phyloP scores from a whole-genome alignment of 306 rosid species.

The Sesbania bispinosa region DNA sequence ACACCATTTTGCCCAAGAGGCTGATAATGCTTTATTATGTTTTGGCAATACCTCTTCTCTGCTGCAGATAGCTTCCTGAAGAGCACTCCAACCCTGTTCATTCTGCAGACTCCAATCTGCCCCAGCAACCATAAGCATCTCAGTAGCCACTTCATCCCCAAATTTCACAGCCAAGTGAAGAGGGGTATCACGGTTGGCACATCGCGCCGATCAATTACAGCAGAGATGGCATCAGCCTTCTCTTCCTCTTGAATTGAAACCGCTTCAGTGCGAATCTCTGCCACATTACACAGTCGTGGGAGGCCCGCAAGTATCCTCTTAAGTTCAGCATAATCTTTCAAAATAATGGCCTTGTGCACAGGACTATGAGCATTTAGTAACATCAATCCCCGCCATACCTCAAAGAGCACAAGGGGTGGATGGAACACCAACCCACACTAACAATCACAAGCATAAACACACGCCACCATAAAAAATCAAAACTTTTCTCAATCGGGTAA shows the following conservation, averaged over 20 bases:
- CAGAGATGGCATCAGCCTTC: constrained; percentile 80
- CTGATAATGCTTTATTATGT: constrained; percentile 87
- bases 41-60: constrained; percentile 86
- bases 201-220: constrained; percentile 81
- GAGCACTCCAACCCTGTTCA: constrained; percentile 98
- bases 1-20: constrained; percentile 99
- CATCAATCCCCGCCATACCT: constrained; percentile 85
- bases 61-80: constrained; percentile 93
- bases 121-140: constrained; percentile 93
- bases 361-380: constrained; percentile 72
- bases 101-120: constrained; percentile 99
- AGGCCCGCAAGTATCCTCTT: constrained; percentile 58
- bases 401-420: constrained; percentile 29
- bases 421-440: constrained; percentile 33
- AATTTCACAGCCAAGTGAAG: constrained; percentile 92
- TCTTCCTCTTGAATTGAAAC: constrained; percentile 75
- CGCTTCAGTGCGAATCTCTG: constrained; percentile 66
- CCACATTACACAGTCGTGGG: constrained; percentile 60
- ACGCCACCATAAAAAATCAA: constrained; percentile 33
- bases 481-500: constrained; percentile 21
- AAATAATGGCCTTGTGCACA: constrained; percentile 79
- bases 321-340: constrained; percentile 72
- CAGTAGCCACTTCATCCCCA: constrained; percentile 73
- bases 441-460: constrained; percentile 32
- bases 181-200: constrained; percentile 91